phyloP scores from a whole-genome alignment of 345 rosid genomes.

The Salix viminalis region DNA sequence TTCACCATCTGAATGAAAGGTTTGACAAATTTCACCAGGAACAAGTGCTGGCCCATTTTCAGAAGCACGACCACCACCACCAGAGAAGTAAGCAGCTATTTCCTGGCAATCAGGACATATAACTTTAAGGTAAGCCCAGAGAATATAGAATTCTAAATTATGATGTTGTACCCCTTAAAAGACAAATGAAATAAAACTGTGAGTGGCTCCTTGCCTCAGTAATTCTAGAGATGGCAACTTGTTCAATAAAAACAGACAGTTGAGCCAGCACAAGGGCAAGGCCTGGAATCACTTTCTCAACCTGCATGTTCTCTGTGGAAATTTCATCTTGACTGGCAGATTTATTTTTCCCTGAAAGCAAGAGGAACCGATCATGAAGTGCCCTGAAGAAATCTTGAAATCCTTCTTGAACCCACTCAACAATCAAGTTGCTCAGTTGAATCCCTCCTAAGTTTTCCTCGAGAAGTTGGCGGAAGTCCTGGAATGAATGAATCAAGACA shows the following conservation, averaged over 20 bases:
- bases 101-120: constrained; percentile 49
- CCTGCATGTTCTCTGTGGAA: constrained; percentile 41
- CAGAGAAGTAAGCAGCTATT: constrained; percentile 78
- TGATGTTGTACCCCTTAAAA: background rate
- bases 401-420: constrained; percentile 88
- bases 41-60: constrained; percentile 77
- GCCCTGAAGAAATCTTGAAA: constrained; percentile 81
- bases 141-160: constrained; percentile 1
- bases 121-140: constrained; percentile 8
- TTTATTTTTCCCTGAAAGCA: constrained; percentile 73
- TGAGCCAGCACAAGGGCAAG: constrained; percentile 86
- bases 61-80: constrained; percentile 53
- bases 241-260: constrained; percentile 81
- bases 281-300: constrained; percentile 59
- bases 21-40: constrained; percentile 84
- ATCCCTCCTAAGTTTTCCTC: constrained; percentile 56
- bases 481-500: constrained; percentile 22
- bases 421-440: constrained; percentile 56
- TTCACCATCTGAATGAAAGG: constrained; percentile 76
- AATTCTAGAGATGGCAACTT: constrained; percentile 75
- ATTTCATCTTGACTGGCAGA: constrained; percentile 44
- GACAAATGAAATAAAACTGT: constrained; percentile 3
- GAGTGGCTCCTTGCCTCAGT: constrained; percentile 65
- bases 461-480: constrained; percentile 84
- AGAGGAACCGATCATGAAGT: constrained; percentile 57